Base-by-base conservation (phyloP, 2,329 filamentous ascomycete species). In the Camptophora hylomeconis region DNA sequence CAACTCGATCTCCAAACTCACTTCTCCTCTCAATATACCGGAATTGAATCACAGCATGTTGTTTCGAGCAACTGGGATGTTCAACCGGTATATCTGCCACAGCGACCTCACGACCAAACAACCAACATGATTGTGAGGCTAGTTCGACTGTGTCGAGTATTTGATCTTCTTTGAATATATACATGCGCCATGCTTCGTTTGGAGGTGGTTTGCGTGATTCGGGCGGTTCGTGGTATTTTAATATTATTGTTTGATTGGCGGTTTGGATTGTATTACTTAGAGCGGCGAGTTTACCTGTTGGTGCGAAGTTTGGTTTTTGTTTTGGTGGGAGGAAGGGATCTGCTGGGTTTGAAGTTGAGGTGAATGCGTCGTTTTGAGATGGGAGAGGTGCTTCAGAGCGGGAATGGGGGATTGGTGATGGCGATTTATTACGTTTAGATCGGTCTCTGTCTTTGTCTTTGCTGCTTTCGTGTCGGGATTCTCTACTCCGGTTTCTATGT, bases 11-110 rank as follows among this genome's bases (percentile, higher is more conserved):
- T 13, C 84, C 86, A 50, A 71, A 92, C 55, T 94, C 83, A 44
- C 92, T 83, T 37, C 72, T 72, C 55, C 78, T 84, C 47, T 83
- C 80, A 12, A 79, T 72, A 49, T 83, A 76, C 20, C 89, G 74
- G 48, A 98, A 98, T 51, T 98, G 89, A 23, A 98, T 69, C 6
- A 86, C 89, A 1, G 87, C 87, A 53, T 98, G 89, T 56, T 98
- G 89, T 54, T 92, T 92, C 52, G 83, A 92, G 47, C 84, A 75
- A 53, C 83, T 94, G 1, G 86, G 84, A 50, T 98, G 87, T 48
- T 92, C 83, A 5, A 92, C 71, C 2, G 72, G 61, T 33, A 93
- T 63, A 50, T 98, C 89, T 2, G 81, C 83, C 3, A 98, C 77
- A 4, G 76, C 61, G 30, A 68, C 54, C 45, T 94, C 86, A 25